Evolutionary conservation across 129 eudicot species (phyloP), one percentile per base, ranked within the genome.

Genomic region (Arctium lappa): DNA sequence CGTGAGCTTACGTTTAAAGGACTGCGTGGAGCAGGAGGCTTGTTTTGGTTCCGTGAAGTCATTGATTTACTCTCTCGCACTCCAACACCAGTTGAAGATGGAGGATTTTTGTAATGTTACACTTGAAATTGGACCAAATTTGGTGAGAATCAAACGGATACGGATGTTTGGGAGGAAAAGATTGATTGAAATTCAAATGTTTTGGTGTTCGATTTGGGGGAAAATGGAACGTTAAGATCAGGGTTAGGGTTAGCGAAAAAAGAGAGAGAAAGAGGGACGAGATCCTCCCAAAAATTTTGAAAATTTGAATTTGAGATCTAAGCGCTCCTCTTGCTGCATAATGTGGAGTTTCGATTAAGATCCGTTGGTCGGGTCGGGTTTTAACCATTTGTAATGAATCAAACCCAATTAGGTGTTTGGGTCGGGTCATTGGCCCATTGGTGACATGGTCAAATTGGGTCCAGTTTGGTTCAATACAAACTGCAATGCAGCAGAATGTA

Each of bases 21-120:
- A 68, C 80, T 80, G 7, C 88, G 91, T 65, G 86, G 88, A 42
- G 36, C 82, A 38, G 92, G 93, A 71, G 93, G 91, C 56, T 81
- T 84, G 72, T 89, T 91, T 76, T 91, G 91, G 56, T 86, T 91
- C 3, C 95, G 92, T 56, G 91, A 83, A 77, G 82, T 53, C 93
- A 91, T 89, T 11, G 81, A 48, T 50, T 68, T 53, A 4, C 38
- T 3, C 56, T 68, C 70, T 62, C 4, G 68, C 68, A 4, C 31
- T 11, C 30, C 39, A 48, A 27, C 27, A 27, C 16, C 79, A 74
- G 77, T 71, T 46, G 40, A 40, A 60, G 78, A 80, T 11, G 34
- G 73, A 80, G 66, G 72, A 42, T 30, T 81, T 69, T 32, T 22
- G 81, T 39, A 48, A 2, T 15, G 71, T 53, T 22, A 2, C 50